Evolutionary conservation across 352 stramenopile species (phyloP).

Genomic region (Pythium phragmiticola): DNA sequence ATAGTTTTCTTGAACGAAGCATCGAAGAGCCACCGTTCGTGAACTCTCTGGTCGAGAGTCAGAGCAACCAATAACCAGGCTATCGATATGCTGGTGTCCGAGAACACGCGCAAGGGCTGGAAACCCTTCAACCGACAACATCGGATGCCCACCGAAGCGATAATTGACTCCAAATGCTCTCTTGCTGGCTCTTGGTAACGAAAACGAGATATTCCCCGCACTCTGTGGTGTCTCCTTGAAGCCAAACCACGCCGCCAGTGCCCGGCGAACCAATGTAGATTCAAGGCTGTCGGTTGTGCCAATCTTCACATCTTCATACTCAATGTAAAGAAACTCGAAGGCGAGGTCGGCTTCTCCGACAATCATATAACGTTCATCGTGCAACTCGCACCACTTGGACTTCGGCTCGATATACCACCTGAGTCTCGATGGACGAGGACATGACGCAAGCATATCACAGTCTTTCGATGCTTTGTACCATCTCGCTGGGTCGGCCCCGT

Average conservation of each 20-base stretch:
- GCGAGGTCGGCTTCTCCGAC: slow-evolving; percentile 26
- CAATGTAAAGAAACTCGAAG: slow-evolving; percentile 29
- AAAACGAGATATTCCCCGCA: neutral
- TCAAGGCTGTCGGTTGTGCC: neutral
- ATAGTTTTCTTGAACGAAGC: slow-evolving; percentile 21
- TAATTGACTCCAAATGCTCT: slow-evolving; percentile 27
- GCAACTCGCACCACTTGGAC: neutral
- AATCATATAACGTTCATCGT: slow-evolving; percentile 22
- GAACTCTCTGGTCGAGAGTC: neutral
- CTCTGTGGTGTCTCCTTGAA: neutral
- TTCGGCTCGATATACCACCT: slow-evolving; percentile 29
- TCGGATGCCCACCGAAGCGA: slow-evolving; percentile 10
- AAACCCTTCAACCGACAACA: neutral
- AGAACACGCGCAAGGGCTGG: slow-evolving; percentile 5
- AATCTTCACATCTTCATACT: neutral
- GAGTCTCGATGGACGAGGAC: slow-evolving; percentile 2
- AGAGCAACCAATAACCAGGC: slow-evolving; percentile 10
- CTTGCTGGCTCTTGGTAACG: slow-evolving; percentile 2
- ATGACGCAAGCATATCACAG: slow-evolving; percentile 9
- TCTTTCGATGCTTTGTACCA: slow-evolving; percentile 24
- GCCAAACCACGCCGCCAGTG: slow-evolving; percentile 17
- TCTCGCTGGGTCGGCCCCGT: slow-evolving; percentile 7
- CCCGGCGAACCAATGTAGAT: neutral
- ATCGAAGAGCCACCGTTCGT: slow-evolving; percentile 14
- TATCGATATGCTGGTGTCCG: slow-evolving; percentile 3